Percentiles rank a stretch among this genome's conserved stretches.
Conservation (phyloP, 129 eudicot genomes). For the Flaveria linearis region DNA sequence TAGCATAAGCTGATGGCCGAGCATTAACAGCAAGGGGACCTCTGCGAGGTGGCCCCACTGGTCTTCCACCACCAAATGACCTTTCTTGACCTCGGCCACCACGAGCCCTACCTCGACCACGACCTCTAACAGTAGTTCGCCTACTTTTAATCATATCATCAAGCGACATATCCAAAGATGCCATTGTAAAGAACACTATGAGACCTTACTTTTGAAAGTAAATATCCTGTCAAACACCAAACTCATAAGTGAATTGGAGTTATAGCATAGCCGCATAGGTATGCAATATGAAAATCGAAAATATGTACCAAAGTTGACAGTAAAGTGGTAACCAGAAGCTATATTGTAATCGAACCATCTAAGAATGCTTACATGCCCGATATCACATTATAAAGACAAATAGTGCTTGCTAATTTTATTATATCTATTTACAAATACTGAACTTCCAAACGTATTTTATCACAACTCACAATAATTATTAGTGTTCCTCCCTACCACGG, state of each 20-base stretch:
- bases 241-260: neutral
- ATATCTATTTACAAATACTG: neutral
- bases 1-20: constrained; percentile 61
- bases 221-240: constrained; percentile 10
- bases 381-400: neutral
- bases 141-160: constrained; percentile 80
- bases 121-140: constrained; percentile 59
- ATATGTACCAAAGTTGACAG: neutral
- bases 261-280: neutral
- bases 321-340: no score
- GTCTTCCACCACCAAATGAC: constrained; percentile 29
- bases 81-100: constrained; percentile 53
- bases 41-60: constrained; percentile 63
- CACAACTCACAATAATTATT: neutral
- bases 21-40: constrained; percentile 66
- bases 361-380: neutral
- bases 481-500: neutral
- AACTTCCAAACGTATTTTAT: neutral
- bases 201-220: constrained; percentile 22
- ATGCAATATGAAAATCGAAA: neutral
- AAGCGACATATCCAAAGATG: constrained; percentile 71
- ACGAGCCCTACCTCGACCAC: constrained; percentile 64
- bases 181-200: constrained; percentile 40
- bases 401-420: neutral
- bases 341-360: neutral